Base-by-base conservation (phyloP, 768 basidiomycete species). In the Boletus eberwhitei region DNA sequence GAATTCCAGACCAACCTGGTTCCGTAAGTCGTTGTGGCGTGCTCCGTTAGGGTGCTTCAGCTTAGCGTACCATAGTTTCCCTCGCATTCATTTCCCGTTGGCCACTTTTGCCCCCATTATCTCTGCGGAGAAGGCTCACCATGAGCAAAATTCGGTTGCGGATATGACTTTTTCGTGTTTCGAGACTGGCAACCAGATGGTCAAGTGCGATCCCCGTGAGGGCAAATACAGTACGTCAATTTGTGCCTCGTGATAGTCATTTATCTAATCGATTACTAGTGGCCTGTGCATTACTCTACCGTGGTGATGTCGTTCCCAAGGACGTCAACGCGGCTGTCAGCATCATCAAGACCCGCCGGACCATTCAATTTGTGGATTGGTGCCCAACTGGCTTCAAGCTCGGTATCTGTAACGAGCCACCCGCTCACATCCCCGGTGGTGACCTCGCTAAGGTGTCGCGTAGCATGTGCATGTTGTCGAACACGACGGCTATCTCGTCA, bases 1-100 rank as follows among this genome's bases (percentile, higher is more conserved):
- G 96, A 98, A 77, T 98, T 98, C 86, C 96, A 98, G 79, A 98
- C 95, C 53, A 98, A 98, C 77, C 76, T 98, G 73, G 95, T 98
- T 48, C 95, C 96, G 87, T 95, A 69, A 77, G 91, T 82, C 22
- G 11, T 41, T 29, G 11, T 41, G 13, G 48, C 49, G 14, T 35
- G 1, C 13, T 39, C 17, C 29, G 6, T 50, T 32, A 14, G 44
- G 16, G 13, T 22, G 31, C 55, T 34, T 35, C 16, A 43, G 17
- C 57, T 51, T 31, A 54, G 17, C 3, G 2, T 21, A 38, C 5
- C 55, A 13, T 60, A 93, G 91, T 48, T 96, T 96, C 89, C 94
- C 94, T 59, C 91, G 94, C 67, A 98, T 98, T 59, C 96, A 98
- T 71, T 98, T 98, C 89, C 96, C 96, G 44, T 80, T 98, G 61